A percentile compares a stretch with the other conserved stretches of the same genome.
Conservation (phyloP, 441 rosid species). For the Populus hybrid region DNA sequence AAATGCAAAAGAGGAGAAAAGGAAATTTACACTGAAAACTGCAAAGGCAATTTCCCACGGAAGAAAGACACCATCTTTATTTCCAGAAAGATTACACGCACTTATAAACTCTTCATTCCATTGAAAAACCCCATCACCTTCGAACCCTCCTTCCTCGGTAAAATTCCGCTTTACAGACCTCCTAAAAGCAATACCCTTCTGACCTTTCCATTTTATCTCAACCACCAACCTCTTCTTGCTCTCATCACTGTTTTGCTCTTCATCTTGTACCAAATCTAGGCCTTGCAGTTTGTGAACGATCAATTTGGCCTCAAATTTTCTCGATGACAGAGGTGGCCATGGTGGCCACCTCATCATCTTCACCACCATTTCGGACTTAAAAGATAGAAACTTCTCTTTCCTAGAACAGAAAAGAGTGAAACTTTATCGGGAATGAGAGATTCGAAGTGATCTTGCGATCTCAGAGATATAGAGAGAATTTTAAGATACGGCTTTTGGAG, state of each 20-base stretch:
- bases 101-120: slow-evolving; percentile 60
- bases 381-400: background rate
- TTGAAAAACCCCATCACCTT: slow-evolving; percentile 45
- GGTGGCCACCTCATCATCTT: slow-evolving; percentile 70
- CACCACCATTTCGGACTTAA: slow-evolving; percentile 32
- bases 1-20: background rate
- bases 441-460: background rate
- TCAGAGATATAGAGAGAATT: background rate
- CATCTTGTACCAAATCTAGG: slow-evolving; percentile 20
- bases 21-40: slow-evolving; percentile 44
- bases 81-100: slow-evolving; percentile 43
- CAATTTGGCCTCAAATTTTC: slow-evolving; percentile 43
- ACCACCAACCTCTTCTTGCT: slow-evolving; percentile 41
- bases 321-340: slow-evolving; percentile 48
- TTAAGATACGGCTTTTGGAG: background rate
- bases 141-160: slow-evolving; percentile 45
- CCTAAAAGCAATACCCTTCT: slow-evolving; percentile 29
- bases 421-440: background rate
- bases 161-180: slow-evolving; percentile 32
- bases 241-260: slow-evolving; percentile 14
- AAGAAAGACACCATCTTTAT: slow-evolving; percentile 36
- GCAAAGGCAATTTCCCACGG: slow-evolving; percentile 55
- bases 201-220: slow-evolving; percentile 62
- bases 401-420: background rate
- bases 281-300: slow-evolving; percentile 41